Evolutionary conservation across 371 early-diverging fungal genomes (phyloP).

Genomic region (Chytridiales sp.): DNA sequence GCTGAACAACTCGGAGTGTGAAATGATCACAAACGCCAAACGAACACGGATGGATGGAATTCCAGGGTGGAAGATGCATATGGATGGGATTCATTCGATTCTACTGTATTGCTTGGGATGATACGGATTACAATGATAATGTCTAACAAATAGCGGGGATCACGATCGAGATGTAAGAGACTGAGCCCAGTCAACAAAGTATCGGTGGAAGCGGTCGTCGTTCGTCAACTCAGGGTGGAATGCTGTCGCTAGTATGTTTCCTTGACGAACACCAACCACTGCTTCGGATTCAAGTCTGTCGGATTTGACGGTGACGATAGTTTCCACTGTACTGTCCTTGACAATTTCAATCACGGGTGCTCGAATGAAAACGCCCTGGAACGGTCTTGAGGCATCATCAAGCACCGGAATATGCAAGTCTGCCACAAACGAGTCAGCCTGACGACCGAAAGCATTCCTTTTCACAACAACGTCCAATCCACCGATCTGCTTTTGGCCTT

Average conservation of each 20-base stretch:
- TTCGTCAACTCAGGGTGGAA: constrained; percentile 94
- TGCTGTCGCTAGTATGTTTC: constrained; percentile 82
- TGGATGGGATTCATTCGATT: too few species aligned
- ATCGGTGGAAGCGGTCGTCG: constrained; percentile 82
- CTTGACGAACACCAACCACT: constrained; percentile 82
- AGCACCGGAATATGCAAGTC: constrained; percentile 65
- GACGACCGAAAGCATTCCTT: constrained; percentile 92
- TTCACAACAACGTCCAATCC: constrained; percentile 80
- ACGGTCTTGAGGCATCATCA: constrained; percentile 35
- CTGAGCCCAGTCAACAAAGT: constrained; percentile 71
- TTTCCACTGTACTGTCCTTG: constrained; percentile 60
- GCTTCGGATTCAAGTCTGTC: not conserved
- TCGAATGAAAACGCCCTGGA: constrained; percentile 90
- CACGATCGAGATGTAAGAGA: too few species aligned
- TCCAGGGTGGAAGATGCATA: too few species aligned
- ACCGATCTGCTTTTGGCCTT: constrained; percentile 82
- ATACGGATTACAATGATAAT: too few species aligned
- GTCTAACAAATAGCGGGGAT: too few species aligned
- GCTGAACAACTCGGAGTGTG: too few species aligned
- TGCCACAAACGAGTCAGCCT: constrained; percentile 83
- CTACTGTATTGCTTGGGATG: too few species aligned
- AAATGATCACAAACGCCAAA: too few species aligned
- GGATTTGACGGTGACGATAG: constrained; percentile 42
- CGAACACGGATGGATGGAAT: too few species aligned
- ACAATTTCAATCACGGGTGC: constrained; percentile 85